Conservation (phyloP, 2,329 filamentous ascomycete species). For the Byssothecium circinans region DNA sequence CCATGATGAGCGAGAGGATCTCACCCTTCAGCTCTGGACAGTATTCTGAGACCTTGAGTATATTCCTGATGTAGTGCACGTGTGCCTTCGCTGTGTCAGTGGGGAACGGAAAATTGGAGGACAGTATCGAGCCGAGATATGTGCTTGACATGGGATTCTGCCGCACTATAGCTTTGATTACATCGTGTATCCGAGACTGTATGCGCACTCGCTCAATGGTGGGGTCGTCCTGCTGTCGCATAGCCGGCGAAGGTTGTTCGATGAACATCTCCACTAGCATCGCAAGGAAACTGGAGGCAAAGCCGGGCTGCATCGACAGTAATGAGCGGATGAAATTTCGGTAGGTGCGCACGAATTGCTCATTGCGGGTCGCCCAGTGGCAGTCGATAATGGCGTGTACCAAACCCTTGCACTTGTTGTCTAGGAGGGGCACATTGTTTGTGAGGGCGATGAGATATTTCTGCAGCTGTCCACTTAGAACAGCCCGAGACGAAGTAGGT, state of each 20-base stretch:
- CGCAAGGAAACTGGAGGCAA: slow-evolving; percentile 71
- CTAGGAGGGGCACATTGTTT: slow-evolving; percentile 58
- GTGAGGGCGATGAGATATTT: slow-evolving; percentile 63
- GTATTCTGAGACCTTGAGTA: slow-evolving; percentile 76
- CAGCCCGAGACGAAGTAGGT: slow-evolving; percentile 52
- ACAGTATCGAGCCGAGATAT: slow-evolving; percentile 67
- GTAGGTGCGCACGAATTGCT: slow-evolving; percentile 60
- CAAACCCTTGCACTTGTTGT: slow-evolving; percentile 59
- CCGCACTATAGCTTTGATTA: slow-evolving; percentile 73
- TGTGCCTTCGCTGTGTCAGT: slow-evolving; percentile 78
- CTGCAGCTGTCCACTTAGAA: slow-evolving; percentile 55
- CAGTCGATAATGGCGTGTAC: slow-evolving; percentile 61
- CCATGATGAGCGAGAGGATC: slow-evolving; percentile 79
- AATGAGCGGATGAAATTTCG: slow-evolving; percentile 63
- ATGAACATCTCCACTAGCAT: slow-evolving; percentile 82
- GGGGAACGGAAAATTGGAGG: slow-evolving; percentile 72
- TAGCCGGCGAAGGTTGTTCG: slow-evolving; percentile 57
- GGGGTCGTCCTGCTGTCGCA: slow-evolving; percentile 57
- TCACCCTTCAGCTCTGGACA: slow-evolving; percentile 76
- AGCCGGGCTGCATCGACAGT: slow-evolving; percentile 79
- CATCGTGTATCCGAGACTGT: slow-evolving; percentile 73
- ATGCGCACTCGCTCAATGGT: slow-evolving; percentile 66
- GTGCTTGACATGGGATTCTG: slow-evolving; percentile 79
- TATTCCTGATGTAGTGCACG: slow-evolving; percentile 83
- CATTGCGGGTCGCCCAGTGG: slow-evolving; percentile 64